Percentiles rank a stretch among this genome's conserved stretches.
Conservation (phyloP, 176 grass and related monocot species). For the Oryza longistaminata region DNA sequence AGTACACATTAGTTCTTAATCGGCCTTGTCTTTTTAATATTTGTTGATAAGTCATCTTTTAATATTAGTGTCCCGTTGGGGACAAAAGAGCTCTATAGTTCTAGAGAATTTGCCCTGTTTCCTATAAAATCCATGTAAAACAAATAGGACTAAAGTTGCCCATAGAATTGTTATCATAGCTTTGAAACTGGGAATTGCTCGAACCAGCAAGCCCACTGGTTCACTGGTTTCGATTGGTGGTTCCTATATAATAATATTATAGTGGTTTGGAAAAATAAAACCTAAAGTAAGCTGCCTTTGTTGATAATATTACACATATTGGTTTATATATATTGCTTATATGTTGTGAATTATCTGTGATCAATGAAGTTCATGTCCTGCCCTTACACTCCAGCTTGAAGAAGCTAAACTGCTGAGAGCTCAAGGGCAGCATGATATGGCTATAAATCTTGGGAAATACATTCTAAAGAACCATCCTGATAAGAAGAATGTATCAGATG, state of each 20-base stretch:
- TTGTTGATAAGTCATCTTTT: background rate
- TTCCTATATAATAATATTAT: background rate
- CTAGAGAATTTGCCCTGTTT: background rate
- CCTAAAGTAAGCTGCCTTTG: background rate
- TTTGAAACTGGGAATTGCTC: background rate
- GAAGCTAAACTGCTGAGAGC: slow-evolving; percentile 94
- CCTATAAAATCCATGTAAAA: background rate
- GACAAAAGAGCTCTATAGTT: background rate
- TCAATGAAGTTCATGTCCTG: slow-evolving; percentile 26
- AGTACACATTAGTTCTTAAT: background rate
- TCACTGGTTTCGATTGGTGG: background rate
- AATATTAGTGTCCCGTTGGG: background rate
- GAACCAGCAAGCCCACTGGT: background rate
- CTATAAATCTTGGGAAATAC: slow-evolving; percentile 82
- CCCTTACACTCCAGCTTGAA: slow-evolving; percentile 53
- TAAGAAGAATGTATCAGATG: slow-evolving; percentile 70
- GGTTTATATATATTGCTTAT: slow-evolving; percentile 9
- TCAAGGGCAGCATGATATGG: slow-evolving; percentile 92
- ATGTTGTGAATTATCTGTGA: background rate
- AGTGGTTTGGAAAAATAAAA: background rate
- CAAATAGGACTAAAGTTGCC: background rate
- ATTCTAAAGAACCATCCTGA: slow-evolving; percentile 69
- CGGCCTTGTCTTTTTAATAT: background rate
- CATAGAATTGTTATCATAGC: background rate
- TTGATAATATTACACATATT: slow-evolving; percentile 29